Percentiles rank a stretch among this genome's conserved stretches.
Evolutionary conservation across 345 rosid genomes (phyloP).

Genomic region (Gossypium arboreum): DNA sequence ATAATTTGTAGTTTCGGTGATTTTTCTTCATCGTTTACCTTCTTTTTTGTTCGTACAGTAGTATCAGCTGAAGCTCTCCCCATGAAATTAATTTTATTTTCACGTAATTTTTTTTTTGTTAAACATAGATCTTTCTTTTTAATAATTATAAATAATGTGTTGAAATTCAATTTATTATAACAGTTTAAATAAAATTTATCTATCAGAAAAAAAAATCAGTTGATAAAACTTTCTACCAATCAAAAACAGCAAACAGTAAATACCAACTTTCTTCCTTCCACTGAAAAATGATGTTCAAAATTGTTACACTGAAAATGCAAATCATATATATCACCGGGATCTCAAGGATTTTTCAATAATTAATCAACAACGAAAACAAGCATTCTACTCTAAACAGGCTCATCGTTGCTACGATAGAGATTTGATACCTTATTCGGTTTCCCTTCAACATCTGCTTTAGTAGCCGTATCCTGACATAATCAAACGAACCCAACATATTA

Average conservation of each 20-base stretch:
- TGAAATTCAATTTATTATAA: no score
- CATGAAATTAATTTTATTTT: no score
- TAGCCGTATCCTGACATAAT: conserved; percentile 44
- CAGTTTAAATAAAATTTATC: no score
- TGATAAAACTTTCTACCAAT: background rate
- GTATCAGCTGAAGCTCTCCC: no score
- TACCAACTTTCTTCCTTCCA: background rate
- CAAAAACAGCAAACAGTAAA: background rate
- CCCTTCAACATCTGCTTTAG: conserved; percentile 8
- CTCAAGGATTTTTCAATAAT: background rate
- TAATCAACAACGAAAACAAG: no score
- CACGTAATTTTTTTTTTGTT: no score
- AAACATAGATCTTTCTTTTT: no score
- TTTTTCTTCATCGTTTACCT: no score
- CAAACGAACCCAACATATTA: background rate
- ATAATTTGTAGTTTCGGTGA: no score
- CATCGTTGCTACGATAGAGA: background rate
- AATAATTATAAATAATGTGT: no score
- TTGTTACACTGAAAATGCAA: conserved; percentile 13
- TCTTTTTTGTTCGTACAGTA: no score
- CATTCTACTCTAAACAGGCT: background rate
- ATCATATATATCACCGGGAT: conserved; percentile 12
- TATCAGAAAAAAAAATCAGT: background rate
- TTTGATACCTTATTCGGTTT: background rate
- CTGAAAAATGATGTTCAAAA: conserved; percentile 18